Conservation (phyloP, 2,329 filamentous ascomycete genomes). For the Geosmithia morbida region DNA sequence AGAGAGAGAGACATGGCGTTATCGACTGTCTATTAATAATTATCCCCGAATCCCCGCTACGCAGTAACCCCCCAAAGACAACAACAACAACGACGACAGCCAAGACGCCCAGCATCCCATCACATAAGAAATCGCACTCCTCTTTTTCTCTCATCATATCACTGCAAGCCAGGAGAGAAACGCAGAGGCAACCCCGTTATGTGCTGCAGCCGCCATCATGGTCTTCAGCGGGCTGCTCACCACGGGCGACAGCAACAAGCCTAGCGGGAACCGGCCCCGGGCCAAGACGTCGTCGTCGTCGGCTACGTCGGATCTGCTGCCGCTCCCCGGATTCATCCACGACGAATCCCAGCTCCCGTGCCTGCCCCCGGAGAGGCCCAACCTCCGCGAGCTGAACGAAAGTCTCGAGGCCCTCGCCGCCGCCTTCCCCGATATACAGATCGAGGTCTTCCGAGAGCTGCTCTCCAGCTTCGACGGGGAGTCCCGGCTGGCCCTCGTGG, state of each 20-base stretch:
- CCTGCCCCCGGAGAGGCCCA: slow-evolving; percentile 35
- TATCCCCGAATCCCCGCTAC: background rate
- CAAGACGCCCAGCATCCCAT: background rate
- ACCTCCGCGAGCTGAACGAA: slow-evolving; percentile 56
- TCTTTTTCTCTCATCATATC: background rate
- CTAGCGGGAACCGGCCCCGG: too few species aligned
- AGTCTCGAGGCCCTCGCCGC: slow-evolving; percentile 53
- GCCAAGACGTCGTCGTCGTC: background rate
- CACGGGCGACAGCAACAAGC: slow-evolving; percentile 17
- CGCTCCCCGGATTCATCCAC: slow-evolving; percentile 32
- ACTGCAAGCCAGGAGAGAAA: background rate
- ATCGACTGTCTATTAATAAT: background rate
- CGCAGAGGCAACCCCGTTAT: background rate
- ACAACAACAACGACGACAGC: too few species aligned
- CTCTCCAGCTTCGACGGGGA: slow-evolving; percentile 60
- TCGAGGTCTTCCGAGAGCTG: slow-evolving; percentile 74
- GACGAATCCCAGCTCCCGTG: slow-evolving; percentile 39
- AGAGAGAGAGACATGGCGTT: background rate
- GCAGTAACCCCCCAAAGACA: too few species aligned
- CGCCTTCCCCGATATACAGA: slow-evolving; percentile 67
- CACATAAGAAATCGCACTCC: background rate
- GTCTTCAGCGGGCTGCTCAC: slow-evolving; percentile 32
- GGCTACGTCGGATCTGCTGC: slow-evolving; percentile 8
- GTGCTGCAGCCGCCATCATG: slow-evolving; percentile 22
- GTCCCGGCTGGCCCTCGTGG: slow-evolving; percentile 62